Percentiles rank a stretch among this genome's conserved stretches.
Evolutionary conservation across 352 stramenopile genomes (phyloP).

Genomic region (Globisporangium abappressorium): DNA sequence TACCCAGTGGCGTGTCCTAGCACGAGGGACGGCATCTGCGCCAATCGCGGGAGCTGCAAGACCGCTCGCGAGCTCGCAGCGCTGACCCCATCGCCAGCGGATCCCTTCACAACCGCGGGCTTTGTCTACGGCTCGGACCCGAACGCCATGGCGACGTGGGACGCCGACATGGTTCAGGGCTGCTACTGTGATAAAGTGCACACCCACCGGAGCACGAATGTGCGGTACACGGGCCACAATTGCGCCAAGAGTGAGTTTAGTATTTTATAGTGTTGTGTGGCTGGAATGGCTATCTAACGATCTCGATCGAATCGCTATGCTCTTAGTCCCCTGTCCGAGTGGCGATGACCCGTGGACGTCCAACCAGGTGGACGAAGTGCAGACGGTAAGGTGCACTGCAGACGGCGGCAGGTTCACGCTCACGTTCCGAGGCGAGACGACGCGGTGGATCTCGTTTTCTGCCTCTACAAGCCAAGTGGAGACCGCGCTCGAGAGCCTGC

Average conservation of each 20-base stretch:
- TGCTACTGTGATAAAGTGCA: constrained; percentile 87
- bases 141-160: constrained; percentile 82
- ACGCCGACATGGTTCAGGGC: constrained; percentile 80
- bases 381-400: constrained; percentile 65
- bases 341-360: constrained; percentile 88
- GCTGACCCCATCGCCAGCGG: constrained; percentile 33
- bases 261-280: neutral
- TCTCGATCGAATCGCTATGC: neutral
- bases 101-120: constrained; percentile 27
- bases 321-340: constrained; percentile 63
- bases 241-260: constrained; percentile 55
- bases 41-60: constrained; percentile 39
- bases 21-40: constrained; percentile 33
- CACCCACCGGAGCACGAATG: constrained; percentile 37
- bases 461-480: constrained; percentile 27
- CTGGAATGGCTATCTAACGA: neutral
- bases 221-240: constrained; percentile 70
- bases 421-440: constrained; percentile 73
- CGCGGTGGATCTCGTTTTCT: constrained; percentile 30
- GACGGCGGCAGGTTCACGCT: constrained; percentile 74
- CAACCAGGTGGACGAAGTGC: constrained; percentile 71
- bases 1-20: constrained; percentile 46
- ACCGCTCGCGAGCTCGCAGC: constrained; percentile 54
- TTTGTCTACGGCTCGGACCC: constrained; percentile 73
- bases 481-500: constrained; percentile 47